Base-by-base conservation (phyloP, 345 rosid genomes). In the Corchorus olitorius region DNA sequence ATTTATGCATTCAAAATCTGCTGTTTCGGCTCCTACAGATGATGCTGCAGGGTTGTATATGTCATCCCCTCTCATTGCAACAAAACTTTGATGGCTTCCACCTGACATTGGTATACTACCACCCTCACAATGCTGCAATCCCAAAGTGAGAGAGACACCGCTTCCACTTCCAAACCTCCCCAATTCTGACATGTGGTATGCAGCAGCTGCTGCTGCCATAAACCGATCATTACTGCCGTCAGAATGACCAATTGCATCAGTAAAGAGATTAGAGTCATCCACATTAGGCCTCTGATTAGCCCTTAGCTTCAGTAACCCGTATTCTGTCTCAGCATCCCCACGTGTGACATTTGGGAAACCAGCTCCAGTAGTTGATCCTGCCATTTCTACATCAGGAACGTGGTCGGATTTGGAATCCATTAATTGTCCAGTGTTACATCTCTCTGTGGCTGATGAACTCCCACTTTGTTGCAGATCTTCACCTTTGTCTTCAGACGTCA, bases 141-240 rank as follows among this genome's bases (percentile, higher is more conserved):
- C 97, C 45, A 93, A 65, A 0, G 99, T 90, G 43, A 92, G 92
- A 20, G 98, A 96, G 70, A 92, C 92, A 27, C 92, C 94, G 11
- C 87, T 85, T 75, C 93, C 89, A 70, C 81, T 80, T 66, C 89
- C 90, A 16, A 82, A 84, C 79, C 92, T 81, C 43, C 89, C 91
- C 82, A 85, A 72, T 61, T 92, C 98, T 1, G 90, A 75, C 89
- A 92, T 84, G 67, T 92, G 88, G 75, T 90, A 88, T 22, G 90
- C 86, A 43, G 87, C 84, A 0, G 88, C 89, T 1, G 90, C 89
- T 2, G 89, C 89, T 6, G 83, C 87, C 85, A 83, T 86, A 72
- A 83, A 86, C 80, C 85, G 73, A 48, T 82, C 84, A 16, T 77
- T 83, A 68, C 85, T 79, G 12, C 74, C 83, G 9, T 79, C 84